Base-by-base conservation (phyloP, 208 protist species). In the Acanthamoeba lenticulata region DNA sequence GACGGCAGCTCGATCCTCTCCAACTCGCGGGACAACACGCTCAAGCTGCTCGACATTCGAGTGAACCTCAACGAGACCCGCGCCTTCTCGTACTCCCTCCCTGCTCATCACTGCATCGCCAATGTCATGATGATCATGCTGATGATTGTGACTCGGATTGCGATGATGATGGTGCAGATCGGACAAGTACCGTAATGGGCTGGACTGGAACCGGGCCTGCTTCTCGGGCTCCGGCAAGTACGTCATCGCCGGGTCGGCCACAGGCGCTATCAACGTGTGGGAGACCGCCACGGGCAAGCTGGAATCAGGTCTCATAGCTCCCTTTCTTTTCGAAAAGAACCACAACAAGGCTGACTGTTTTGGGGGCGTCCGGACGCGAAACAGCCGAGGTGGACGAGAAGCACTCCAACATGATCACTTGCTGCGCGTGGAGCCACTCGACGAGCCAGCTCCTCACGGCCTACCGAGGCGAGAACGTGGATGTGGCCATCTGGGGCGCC, bases 141-240 rank as follows among this genome's bases (percentile, higher is more conserved):
- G 52, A n/a, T n/a, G n/a, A n/a, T n/a, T n/a, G n/a, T n/a, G n/a
- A n/a, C n/a, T n/a, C n/a, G n/a, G n/a, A n/a, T n/a, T n/a, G n/a
- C n/a, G n/a, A n/a, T n/a, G n/a, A n/a, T n/a, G n/a, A n/a, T n/a
- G n/a, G n/a, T n/a, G 6, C 19, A 86, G 77, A 24, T 86, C 77
- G 77, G 77, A 86, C 24, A 45, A 86, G 38, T 86, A 86, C 32
- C 0, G 77, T 52, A 86, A 86, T 38, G 34, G 19, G 15, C 34
- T 15, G 21, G 77, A 86, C 45, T 86, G 77, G 77, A 86, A 86
- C 45, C 45, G 27, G 45, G 77, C 77, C n/a, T 86, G 77, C 45
- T 86, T 86, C 77, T 40, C 42, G 40, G 38, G 42, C 24, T 32
- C 38, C 6, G 77, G 77, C 24, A 86, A 86, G 38, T 86, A 86